Evolutionary conservation across 75 land plant genomes (phyloP).

Genomic region (Adiantum capillusveneris): DNA sequence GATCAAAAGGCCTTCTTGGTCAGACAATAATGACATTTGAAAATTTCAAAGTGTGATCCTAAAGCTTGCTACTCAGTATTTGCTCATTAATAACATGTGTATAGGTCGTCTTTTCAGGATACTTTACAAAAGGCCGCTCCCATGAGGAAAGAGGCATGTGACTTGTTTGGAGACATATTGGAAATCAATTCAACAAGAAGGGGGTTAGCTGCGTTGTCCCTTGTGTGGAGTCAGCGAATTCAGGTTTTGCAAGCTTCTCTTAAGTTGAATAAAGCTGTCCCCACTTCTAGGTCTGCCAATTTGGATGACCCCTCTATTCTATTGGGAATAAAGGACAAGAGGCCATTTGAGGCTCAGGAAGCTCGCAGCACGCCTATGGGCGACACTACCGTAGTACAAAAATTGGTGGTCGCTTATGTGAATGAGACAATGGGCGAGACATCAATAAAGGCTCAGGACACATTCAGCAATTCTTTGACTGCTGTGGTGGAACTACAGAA

Average conservation of each 20-base stretch:
- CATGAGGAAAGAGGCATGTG: conserved; percentile 17
- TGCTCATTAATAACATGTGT: not conserved
- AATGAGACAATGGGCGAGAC: no score
- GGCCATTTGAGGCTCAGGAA: not conserved
- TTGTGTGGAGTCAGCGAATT: conserved; percentile 66
- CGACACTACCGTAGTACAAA: no score
- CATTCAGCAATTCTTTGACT: no score
- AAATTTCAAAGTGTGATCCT: not conserved
- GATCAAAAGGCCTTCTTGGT: conserved; percentile 27
- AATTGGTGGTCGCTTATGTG: no score
- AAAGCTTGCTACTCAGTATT: not conserved
- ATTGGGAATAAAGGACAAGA: not conserved
- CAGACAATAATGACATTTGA: not conserved
- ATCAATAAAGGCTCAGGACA: no score
- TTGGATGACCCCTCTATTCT: not conserved
- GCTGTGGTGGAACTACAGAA: no score
- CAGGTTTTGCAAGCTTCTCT: conserved; percentile 8
- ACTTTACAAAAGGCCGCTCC: conserved; percentile 33
- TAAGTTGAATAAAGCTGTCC: not conserved
- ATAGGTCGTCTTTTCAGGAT: conserved; percentile 22
- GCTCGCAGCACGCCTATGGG: no score
- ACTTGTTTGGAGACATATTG: conserved; percentile 38
- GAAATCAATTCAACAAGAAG: conserved; percentile 47
- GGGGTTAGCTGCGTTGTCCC: conserved; percentile 47
- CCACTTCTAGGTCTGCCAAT: not conserved